Percentiles rank a stretch among this genome's conserved stretches.
Evolutionary conservation across 257 asterid genomes (phyloP).

Genomic region (Fraxinus excelsior): DNA sequence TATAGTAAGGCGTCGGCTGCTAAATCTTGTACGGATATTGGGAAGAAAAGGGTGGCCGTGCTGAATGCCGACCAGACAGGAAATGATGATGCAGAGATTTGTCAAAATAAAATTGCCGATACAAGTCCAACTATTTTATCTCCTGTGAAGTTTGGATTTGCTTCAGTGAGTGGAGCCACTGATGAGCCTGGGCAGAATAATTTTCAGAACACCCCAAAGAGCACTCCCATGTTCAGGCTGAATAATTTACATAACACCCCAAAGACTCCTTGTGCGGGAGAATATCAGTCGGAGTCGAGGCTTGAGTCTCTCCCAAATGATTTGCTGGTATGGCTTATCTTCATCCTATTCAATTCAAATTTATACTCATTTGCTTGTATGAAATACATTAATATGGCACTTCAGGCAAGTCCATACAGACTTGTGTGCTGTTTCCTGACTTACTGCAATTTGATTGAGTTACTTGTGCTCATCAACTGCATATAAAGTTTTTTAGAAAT

Average conservation of each 20-base stretch:
- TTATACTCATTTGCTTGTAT: neutral
- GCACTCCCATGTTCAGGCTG: conserved; percentile 27
- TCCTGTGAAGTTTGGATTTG: conserved; percentile 58
- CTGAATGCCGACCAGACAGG: conserved; percentile 35
- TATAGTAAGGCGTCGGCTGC: conserved; percentile 67
- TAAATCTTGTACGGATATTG: conserved; percentile 75
- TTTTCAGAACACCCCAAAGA: conserved; percentile 65
- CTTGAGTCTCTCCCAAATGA: conserved; percentile 88
- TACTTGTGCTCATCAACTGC: neutral
- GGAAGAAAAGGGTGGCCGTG: conserved; percentile 71
- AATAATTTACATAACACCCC: conserved; percentile 50
- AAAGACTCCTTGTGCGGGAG: conserved; percentile 64
- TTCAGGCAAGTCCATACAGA: neutral
- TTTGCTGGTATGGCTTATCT: conserved; percentile 66
- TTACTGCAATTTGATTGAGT: neutral
- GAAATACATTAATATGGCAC: neutral
- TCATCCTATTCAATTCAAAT: conserved; percentile 8
- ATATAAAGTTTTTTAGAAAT: neutral
- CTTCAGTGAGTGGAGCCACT: conserved; percentile 33
- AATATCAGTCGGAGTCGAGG: conserved; percentile 57
- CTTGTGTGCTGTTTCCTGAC: neutral
- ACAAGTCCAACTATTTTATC: conserved; percentile 45
- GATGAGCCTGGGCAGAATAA: conserved; percentile 39
- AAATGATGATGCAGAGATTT: conserved; percentile 26
- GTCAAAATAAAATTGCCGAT: conserved; percentile 29